Conservation (phyloP, 2,329 filamentous ascomycete species). For the Alternaria ventricosa region DNA sequence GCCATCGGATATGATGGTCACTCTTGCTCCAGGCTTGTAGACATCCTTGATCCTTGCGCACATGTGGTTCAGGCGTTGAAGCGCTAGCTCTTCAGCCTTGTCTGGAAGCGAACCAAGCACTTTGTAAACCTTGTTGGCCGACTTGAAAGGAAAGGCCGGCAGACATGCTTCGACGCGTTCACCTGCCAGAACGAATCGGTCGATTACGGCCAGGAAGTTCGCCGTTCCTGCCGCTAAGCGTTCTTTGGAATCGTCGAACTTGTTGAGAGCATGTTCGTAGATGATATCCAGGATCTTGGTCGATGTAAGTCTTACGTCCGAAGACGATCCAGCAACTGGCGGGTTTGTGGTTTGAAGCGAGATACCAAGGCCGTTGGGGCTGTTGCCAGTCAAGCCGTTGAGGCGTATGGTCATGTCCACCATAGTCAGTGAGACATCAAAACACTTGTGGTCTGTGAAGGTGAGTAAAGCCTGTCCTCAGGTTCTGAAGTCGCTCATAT, state of each 20-base stretch:
- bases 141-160: constrained; percentile 69
- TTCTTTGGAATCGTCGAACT: constrained; percentile 28
- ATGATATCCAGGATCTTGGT: constrained; percentile 28
- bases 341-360: neutral
- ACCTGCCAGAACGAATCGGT: constrained; percentile 15
- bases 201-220: constrained; percentile 24
- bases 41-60: constrained; percentile 49
- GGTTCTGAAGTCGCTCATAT: neutral
- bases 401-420: neutral
- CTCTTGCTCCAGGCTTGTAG: constrained; percentile 44
- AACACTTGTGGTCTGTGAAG: neutral
- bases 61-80: constrained; percentile 50
- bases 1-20: constrained; percentile 52
- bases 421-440: neutral
- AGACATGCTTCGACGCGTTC: constrained; percentile 34
- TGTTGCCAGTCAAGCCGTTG: neutral
- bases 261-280: constrained; percentile 34
- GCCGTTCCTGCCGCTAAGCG: constrained; percentile 16
- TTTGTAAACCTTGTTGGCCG: constrained; percentile 62
- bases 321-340: neutral
- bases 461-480: neutral
- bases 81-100: constrained; percentile 52
- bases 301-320: neutral
- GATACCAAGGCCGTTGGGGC: neutral
- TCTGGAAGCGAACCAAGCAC: constrained; percentile 58